phyloP scores from a whole-genome alignment of 768 basidiomycete species.

The Suillus subalutaceus region DNA sequence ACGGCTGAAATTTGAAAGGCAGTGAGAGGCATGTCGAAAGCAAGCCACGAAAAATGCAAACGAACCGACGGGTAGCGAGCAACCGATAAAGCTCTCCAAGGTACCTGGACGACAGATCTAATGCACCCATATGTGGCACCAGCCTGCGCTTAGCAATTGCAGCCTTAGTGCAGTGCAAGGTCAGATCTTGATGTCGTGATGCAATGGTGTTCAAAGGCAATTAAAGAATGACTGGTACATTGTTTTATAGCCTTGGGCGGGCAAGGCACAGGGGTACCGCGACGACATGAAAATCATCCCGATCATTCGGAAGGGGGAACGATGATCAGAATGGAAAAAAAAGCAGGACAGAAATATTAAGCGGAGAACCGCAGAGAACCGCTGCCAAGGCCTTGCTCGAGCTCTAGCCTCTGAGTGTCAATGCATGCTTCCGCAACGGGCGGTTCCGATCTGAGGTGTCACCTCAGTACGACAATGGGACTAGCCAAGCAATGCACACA shows the following conservation, averaged over 20 bases:
- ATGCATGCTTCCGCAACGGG: neutral
- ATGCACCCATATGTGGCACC: neutral
- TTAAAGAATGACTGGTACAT: neutral
- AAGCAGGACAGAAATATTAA: neutral
- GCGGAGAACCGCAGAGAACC: neutral
- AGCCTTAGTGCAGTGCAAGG: neutral
- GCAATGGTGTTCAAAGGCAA: neutral
- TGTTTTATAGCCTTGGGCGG: neutral
- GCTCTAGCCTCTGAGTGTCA: neutral
- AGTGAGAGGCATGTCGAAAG: neutral
- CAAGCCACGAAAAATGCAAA: neutral
- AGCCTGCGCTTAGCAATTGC: neutral
- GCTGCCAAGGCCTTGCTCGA: neutral
- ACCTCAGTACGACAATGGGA: neutral
- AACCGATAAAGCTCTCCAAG: neutral
- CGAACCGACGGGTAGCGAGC: neutral
- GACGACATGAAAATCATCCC: neutral
- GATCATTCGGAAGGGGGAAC: neutral
- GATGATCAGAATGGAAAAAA: neutral
- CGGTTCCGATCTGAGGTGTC: conserved; percentile 2
- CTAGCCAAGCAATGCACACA: conserved; percentile 1
- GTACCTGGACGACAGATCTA: neutral
- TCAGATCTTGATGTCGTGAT: neutral
- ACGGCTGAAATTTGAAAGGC: neutral
- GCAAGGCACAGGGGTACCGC: neutral